Conservation (phyloP, 371 early-diverging fungal species). For the Chytridium lagenaria region DNA sequence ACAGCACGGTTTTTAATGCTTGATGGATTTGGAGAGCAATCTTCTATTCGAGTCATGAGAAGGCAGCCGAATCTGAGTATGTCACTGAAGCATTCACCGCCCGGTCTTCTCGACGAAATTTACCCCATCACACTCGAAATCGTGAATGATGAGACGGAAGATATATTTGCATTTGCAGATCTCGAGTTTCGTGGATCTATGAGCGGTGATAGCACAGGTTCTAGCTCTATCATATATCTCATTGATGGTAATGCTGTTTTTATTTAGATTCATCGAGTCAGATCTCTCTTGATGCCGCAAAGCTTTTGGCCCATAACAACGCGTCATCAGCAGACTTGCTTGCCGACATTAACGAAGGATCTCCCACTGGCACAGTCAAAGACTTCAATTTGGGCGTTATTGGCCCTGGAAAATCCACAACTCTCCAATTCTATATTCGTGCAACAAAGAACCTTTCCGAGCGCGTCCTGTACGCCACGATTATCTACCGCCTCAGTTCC, state of each 20-base stretch:
- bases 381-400: constrained; percentile 36
- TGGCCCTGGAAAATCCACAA: constrained; percentile 10
- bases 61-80: constrained; percentile 71
- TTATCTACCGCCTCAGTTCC: constrained; percentile 31
- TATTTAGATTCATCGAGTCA: constrained; percentile 29
- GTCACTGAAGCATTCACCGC: constrained; percentile 59
- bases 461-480: constrained; percentile 40
- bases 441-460: constrained; percentile 33
- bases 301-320: too few species aligned
- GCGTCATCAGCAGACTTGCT: too few species aligned
- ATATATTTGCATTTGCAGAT: constrained; percentile 55
- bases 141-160: constrained; percentile 64
- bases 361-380: constrained; percentile 1
- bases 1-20: constrained; percentile 49
- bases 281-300: constrained; percentile 17
- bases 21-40: constrained; percentile 63
- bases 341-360: background rate
- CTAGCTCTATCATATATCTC: constrained; percentile 14
- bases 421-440: constrained; percentile 31
- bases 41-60: constrained; percentile 65
- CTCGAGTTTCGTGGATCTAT: constrained; percentile 60
- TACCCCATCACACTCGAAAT: constrained; percentile 67
- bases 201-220: constrained; percentile 49
- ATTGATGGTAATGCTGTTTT: background rate
- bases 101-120: constrained; percentile 73